These are phyloP conservation scores for Solanum pimpinellifolium DNA, from an alignment of 257 asterid genomes.

Conservation along the genomic window DNA sequence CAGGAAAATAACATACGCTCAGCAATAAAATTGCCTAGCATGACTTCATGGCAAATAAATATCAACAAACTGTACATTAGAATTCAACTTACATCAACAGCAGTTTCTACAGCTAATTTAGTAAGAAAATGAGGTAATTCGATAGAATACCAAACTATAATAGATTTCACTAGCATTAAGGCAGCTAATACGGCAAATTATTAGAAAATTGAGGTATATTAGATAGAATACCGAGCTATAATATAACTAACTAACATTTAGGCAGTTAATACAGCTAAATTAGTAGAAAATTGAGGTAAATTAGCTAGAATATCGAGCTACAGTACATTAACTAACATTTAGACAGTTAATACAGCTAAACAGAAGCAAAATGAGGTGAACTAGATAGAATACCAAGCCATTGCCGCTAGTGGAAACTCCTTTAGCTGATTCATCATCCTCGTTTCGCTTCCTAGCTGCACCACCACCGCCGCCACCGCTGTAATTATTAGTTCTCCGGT, in stretches of 20 bases:
- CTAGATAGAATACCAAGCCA: constrained; percentile 16
- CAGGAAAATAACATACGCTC: background rate
- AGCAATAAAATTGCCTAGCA: background rate
- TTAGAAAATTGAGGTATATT: background rate
- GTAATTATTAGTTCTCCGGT: constrained; percentile 25
- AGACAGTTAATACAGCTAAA: background rate
- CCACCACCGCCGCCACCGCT: background rate
- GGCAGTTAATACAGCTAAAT: background rate
- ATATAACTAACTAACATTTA: background rate
- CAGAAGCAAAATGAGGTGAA: background rate
- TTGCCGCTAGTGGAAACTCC: constrained; percentile 43
- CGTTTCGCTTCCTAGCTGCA: constrained; percentile 40
- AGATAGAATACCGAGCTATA: background rate
- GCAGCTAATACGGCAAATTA: background rate
- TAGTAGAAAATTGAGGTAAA: background rate
- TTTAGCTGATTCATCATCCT: constrained; percentile 21
- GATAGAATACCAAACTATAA: background rate
- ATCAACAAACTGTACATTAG: background rate
- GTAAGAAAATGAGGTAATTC: background rate
- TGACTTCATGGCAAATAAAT: background rate
- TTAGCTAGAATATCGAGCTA: constrained; percentile 9
- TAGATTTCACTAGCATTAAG: background rate
- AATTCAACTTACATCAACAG: background rate
- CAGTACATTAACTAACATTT: background rate
- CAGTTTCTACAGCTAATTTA: background rate